A percentile compares a stretch with the other conserved stretches of the same genome.
phyloP scores from a whole-genome alignment of 768 basidiomycete species.

The Exidia glandulosa region DNA sequence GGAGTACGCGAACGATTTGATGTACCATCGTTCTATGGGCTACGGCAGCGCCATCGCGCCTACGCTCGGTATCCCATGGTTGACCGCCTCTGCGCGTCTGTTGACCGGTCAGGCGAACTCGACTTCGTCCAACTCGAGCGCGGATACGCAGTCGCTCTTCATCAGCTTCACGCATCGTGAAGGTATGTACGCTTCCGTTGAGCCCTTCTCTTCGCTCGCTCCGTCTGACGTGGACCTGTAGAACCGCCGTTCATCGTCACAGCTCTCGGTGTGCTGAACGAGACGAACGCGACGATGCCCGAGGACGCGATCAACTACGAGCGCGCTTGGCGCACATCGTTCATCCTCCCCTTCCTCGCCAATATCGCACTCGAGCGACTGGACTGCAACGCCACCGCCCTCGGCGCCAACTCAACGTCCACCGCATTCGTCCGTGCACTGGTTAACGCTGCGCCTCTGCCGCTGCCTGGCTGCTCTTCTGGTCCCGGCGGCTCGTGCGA shows the following conservation, averaged over 20 bases:
- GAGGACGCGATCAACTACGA: constrained; percentile 7
- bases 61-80: constrained; percentile 28
- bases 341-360: constrained; percentile 30
- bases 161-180: constrained; percentile 27
- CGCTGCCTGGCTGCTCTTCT: constrained; percentile 27
- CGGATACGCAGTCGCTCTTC: constrained; percentile 28
- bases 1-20: constrained; percentile 35
- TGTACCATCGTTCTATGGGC: constrained; percentile 38
- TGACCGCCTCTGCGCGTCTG: constrained; percentile 28
- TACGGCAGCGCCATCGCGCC: constrained; percentile 34
- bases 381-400: constrained; percentile 16
- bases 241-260: constrained; percentile 26
- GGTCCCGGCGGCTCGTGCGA: constrained; percentile 32
- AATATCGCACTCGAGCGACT: constrained; percentile 32
- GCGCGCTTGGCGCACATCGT: constrained; percentile 28
- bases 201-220: not conserved
- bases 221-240: constrained; percentile 24
- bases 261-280: constrained; percentile 34
- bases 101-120: constrained; percentile 22
- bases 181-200: constrained; percentile 12
- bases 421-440: constrained; percentile 27
- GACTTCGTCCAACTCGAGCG: constrained; percentile 15
- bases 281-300: constrained; percentile 11
- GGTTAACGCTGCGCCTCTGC: constrained; percentile 31
- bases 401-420: constrained; percentile 6